Base-by-base conservation (phyloP, 2,329 filamentous ascomycete genomes). In the Parastagonospora nodorum region DNA sequence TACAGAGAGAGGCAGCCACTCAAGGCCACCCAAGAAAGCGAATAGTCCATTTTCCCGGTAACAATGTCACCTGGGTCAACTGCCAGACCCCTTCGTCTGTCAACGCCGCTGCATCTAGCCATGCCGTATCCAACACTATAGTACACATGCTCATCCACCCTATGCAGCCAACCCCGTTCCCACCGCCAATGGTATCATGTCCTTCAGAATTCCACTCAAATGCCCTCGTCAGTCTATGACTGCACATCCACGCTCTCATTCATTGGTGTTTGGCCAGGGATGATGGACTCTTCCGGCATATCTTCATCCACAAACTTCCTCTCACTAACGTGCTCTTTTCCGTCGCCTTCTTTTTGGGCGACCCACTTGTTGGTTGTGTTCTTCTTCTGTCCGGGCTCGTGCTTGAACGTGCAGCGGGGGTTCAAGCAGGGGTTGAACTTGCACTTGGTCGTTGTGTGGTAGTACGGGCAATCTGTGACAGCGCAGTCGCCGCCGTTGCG, bases 401-500 rank as follows among this genome's bases (percentile, higher is more conserved):
- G 94, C 74, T 92, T 92, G 78, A 91, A 97, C 4, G 87, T 82
- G 73, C 94, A 99, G 63, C 80, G 83, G n/a, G 88, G 84, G 77
- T 97, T 97, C 57, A 91, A 84, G 76, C 94, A 99, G 0, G 93
- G 94, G 62, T 87, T 92, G 77, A 89, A 97, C 71, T 87, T 92
- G 86, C 94, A 99, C 73, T 88, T 84, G 41, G 87, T 89, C 72
- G 88, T 86, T 61, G 89, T 78, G 76, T 99, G 94, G 10, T 90
- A 92, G 71, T 96, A 99, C 63, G 91, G 92, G 84, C 94, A 99
- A 53, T 86, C 86, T 10, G 86, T 78, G 4, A 85, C 85, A 31
- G 87, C 87, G 80, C 94, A 99, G 70, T 93, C 90, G 41, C 88
- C 89, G 27, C 94, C 94, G 70, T 97, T 97, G 51, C 90, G 87